Conservation (phyloP, 495 filamentous ascomycete species). For the Venustampulla echinocandica region DNA sequence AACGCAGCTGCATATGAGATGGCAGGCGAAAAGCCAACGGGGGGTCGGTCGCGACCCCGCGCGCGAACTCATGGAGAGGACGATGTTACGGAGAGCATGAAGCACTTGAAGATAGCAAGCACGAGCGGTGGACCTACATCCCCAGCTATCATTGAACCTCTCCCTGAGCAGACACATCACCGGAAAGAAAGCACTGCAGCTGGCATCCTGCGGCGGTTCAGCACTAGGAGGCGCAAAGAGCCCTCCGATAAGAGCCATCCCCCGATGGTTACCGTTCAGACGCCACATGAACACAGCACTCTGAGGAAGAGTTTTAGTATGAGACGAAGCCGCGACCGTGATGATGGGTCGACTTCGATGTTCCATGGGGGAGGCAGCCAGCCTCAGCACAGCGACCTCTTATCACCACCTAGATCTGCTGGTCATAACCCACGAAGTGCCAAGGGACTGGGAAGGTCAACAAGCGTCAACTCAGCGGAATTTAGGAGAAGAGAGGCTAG, state of each 20-base stretch:
- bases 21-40: constrained; percentile 69
- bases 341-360: constrained; percentile 43
- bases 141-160: constrained; percentile 46
- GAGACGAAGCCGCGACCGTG: constrained; percentile 49
- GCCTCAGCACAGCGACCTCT: constrained; percentile 60
- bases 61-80: constrained; percentile 95
- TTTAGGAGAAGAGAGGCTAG: constrained; percentile 57
- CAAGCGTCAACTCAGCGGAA: constrained; percentile 81
- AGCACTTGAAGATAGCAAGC: constrained; percentile 56
- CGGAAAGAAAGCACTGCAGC: constrained; percentile 85
- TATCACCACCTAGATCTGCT: constrained; percentile 57
- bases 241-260: constrained; percentile 52
- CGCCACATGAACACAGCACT: constrained; percentile 54
- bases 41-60: constrained; percentile 70
- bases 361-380: constrained; percentile 59
- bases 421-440: constrained; percentile 49
- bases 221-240: constrained; percentile 65
- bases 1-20: constrained; percentile 75
- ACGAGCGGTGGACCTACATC: constrained; percentile 38
- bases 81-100: constrained; percentile 68
- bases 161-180: constrained; percentile 47
- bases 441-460: constrained; percentile 66
- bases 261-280: constrained; percentile 62
- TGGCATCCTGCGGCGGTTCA: constrained; percentile 83
- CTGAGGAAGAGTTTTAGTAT: constrained; percentile 78